Percentiles rank a stretch among this genome's conserved stretches.
Evolutionary conservation across 1,139 yeast genomes (phyloP).

Genomic region (Ogataea hybrid): DNA sequence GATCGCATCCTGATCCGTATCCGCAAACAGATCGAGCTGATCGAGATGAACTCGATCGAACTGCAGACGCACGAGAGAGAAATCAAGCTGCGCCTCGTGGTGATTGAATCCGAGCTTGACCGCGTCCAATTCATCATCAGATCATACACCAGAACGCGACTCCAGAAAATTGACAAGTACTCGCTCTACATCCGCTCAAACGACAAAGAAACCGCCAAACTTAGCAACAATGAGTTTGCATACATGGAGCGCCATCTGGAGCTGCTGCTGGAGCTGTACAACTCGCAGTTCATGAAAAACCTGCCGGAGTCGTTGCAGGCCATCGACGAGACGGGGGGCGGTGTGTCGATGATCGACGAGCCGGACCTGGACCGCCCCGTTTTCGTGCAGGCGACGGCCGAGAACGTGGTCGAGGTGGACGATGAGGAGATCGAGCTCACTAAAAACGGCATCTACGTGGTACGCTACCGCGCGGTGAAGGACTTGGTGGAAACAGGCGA

Average conservation of each 20-base stretch:
- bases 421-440: conserved; percentile 63
- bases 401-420: conserved; percentile 36
- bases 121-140: conserved; percentile 73
- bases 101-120: conserved; percentile 90
- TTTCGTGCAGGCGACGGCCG: conserved; percentile 56
- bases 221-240: conserved; percentile 59
- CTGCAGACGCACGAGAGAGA: conserved; percentile 51
- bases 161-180: too few relatives aligned
- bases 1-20: conserved; percentile 56
- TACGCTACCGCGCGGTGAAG: conserved; percentile 58
- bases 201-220: conserved; percentile 31
- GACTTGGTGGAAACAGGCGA: conserved; percentile 26
- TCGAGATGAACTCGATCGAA: conserved; percentile 59
- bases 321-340: conserved; percentile 76
- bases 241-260: conserved; percentile 69
- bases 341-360: conserved; percentile 71
- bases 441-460: conserved; percentile 70
- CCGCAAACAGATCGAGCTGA: conserved; percentile 67
- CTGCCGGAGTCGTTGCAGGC: conserved; percentile 69
- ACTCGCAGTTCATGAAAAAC: conserved; percentile 60
- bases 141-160: too few relatives aligned
- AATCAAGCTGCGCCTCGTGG: conserved; percentile 74
- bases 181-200: too few relatives aligned
- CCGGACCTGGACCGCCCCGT: conserved; percentile 80
- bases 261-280: conserved; percentile 63